These are phyloP conservation scores for Claviceps paspali DNA, from an alignment of 2,329 filamentous ascomycete species.

Conservation along the genomic window DNA sequence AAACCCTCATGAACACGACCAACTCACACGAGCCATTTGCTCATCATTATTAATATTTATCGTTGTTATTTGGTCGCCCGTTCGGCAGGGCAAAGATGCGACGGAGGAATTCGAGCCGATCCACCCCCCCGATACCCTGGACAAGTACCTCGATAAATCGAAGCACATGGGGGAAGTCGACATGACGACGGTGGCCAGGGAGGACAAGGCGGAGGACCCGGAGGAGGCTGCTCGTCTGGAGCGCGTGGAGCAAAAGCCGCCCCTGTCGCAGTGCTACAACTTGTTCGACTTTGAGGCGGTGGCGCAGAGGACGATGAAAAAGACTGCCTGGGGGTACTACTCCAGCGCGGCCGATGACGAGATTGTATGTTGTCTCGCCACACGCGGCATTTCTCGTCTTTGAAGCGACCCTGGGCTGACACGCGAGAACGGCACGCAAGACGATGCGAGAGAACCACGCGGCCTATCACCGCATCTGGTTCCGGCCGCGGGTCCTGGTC, in stretches of 20 bases:
- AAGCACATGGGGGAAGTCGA: conserved; percentile 86
- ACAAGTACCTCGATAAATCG: conserved; percentile 66
- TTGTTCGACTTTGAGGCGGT: conserved; percentile 92
- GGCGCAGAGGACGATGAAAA: conserved; percentile 84
- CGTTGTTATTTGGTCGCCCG: no score
- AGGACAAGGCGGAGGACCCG: conserved; percentile 50
- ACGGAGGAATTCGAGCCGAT: conserved; percentile 87
- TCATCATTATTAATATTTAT: no score
- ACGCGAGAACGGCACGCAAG: no score
- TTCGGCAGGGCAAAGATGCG: conserved; percentile 64
- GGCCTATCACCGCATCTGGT: conserved; percentile 95
- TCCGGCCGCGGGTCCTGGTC: conserved; percentile 75
- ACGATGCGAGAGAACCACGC: conserved; percentile 91
- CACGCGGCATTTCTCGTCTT: conserved; percentile 5
- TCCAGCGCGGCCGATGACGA: conserved; percentile 60
- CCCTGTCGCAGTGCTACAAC: conserved; percentile 81
- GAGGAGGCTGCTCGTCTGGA: conserved; percentile 52
- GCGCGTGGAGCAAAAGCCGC: conserved; percentile 59
- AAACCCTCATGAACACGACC: no score
- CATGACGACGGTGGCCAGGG: conserved; percentile 65
- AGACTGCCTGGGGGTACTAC: conserved; percentile 94
- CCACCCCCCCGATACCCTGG: conserved; percentile 71
- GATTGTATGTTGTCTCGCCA: conserved; percentile 26
- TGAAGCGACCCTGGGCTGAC: no score
- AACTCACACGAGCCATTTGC: no score